A percentile compares a stretch with the other conserved stretches of the same genome.
phyloP scores from a whole-genome alignment of 1,284 basidiomycete species.

The Fomitopsis betulina region DNA sequence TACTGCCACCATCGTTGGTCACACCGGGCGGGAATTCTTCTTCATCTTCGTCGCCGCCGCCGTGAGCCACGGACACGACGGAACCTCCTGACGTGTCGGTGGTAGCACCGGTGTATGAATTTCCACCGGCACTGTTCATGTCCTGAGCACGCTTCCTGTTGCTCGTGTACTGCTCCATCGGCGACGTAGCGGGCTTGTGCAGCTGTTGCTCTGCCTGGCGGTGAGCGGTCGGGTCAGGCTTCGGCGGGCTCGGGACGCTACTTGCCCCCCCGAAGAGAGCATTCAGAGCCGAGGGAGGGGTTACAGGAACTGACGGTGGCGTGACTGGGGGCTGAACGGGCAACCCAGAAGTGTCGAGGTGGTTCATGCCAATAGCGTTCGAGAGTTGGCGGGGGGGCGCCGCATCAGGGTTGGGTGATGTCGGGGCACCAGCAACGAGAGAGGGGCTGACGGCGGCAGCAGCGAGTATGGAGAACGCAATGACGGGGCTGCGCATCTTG shows the following conservation, averaged over 20 bases:
- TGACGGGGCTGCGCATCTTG: constrained; percentile 12
- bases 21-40: neutral
- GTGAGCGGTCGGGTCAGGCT: neutral
- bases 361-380: neutral
- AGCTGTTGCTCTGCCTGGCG: constrained; percentile 6
- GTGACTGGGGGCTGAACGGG: neutral
- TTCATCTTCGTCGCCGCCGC: constrained; percentile 7
- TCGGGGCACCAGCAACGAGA: constrained; percentile 25
- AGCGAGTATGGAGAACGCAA: constrained; percentile 21
- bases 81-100: constrained; percentile 8
- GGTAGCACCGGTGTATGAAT: constrained; percentile 21
- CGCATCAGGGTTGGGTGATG: constrained; percentile 18
- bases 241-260: neutral
- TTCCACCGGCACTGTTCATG: constrained; percentile 15
- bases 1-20: constrained; percentile 13
- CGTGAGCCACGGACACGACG: constrained; percentile 6
- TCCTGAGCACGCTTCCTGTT: constrained; percentile 12
- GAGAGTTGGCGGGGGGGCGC: constrained; percentile 2
- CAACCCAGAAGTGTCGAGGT: neutral
- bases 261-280: too few species aligned
- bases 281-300: neutral
- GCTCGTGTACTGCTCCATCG: constrained; percentile 1
- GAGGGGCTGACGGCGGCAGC: constrained; percentile 28
- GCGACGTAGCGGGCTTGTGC: constrained; percentile 6
- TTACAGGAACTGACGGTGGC: neutral